Evolutionary conservation across 495 filamentous ascomycete genomes (phyloP), one percentile per base, ranked within the genome.

Genomic region (Copromyces sp.): DNA sequence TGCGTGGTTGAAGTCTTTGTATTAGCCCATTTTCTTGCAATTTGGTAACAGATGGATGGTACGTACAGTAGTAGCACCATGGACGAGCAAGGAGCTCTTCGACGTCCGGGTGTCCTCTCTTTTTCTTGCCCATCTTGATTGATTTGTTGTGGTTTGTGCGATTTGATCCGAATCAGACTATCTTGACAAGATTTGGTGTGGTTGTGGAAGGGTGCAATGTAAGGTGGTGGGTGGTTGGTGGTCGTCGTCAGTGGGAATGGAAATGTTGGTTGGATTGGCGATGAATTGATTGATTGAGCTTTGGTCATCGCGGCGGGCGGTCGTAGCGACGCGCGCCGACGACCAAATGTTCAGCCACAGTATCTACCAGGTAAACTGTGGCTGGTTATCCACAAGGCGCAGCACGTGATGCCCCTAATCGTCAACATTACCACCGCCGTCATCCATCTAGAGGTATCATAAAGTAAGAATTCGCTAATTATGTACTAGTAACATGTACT

Each of bases 51-150:
- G 42, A 45, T 45, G 42, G 42, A 45, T 45, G 42, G 2, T 45
- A 75, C 85, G 65, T 76, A 87, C 95, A 99, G 83, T 99, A 99
- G 82, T 97, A 99, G 84, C 95, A 99, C 94, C 94, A 98, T 45
- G 95, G 92, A 65, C 95, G 90, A 71, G 86, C 86, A 39, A 98
- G 86, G 69, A 97, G 84, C 83, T 98, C 94, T 78, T 98, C 92
- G 76, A 97, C 81, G 74, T 93, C 89, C 65, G 94, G 94, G 78
- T 92, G 90, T 73, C 88, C 87, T 80, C 92, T 89, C 85, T 94
- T 95, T 83, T 92, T 92, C 82, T 96, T 97, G 73, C 90, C 91
- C 90, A 95, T 96, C 69, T 29, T 74, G 68, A 24, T n/a, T 12
- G 40, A 38, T 69, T 24, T 42, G 16, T 37, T 2, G 53, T 61